Conservation (phyloP, 169 alveolate species). For the Cyclospora cayetanensis region DNA sequence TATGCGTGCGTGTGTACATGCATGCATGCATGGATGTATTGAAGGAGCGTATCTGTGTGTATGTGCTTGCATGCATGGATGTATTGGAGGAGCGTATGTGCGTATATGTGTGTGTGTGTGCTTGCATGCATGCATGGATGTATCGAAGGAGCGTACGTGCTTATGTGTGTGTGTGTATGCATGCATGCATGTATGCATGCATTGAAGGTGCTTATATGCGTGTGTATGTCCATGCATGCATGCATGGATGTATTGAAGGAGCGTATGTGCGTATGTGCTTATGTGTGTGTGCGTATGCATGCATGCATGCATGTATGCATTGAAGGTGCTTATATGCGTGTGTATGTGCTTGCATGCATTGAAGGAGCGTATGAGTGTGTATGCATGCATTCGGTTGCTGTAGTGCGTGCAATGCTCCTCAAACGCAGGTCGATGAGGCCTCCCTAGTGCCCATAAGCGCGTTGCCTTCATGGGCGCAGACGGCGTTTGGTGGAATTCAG, state of each 20-base stretch:
- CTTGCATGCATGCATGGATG: neutral
- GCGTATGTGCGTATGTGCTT: too few relatives aligned
- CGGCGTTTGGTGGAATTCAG: conserved; percentile 67
- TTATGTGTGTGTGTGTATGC: too few relatives aligned
- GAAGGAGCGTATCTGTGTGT: neutral
- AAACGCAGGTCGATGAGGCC: neutral
- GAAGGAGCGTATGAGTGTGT: neutral
- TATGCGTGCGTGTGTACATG: neutral
- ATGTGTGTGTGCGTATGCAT: too few relatives aligned
- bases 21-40: neutral
- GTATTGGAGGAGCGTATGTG: too few relatives aligned
- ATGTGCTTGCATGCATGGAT: too few relatives aligned
- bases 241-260: too few relatives aligned
- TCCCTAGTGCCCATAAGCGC: conserved; percentile 7
- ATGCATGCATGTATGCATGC: neutral
- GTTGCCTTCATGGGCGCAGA: conserved; percentile 76
- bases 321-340: too few relatives aligned
- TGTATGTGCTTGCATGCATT: neutral
- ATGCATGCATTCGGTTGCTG: neutral
- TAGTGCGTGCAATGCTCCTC: neutral
- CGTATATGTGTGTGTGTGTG: neutral
- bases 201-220: neutral
- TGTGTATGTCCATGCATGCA: too few relatives aligned
- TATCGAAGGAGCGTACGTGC: too few relatives aligned
- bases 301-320: neutral